Base-by-base conservation (phyloP, 345 rosid species). In the Citrus reticulata region DNA sequence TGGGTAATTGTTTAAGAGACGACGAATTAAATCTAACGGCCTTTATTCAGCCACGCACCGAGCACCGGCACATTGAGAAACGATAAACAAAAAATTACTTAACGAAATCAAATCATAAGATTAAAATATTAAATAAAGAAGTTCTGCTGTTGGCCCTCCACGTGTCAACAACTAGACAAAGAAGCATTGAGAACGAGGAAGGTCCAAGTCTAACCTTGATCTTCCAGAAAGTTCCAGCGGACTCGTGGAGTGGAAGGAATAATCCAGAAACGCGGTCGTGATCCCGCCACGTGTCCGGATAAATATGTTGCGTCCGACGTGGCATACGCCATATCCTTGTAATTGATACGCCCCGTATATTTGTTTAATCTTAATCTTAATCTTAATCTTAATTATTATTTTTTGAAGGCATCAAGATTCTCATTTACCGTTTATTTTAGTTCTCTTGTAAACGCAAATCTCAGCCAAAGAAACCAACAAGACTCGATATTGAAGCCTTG, bases 141-240 rank as follows among this genome's bases (percentile, higher is more conserved):
- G 1, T 19, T 40, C 14, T 46, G 51, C 51, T 9, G 42, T 39
- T 37, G 2, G 2, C 70, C 73, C 77, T 68, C 84, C 88, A 86
- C 85, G 90, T 85, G 91, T 80, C 85, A 46, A 14, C 80, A 69
- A 68, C 40, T 46, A 51, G 39, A 68, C 27, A 60, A 77, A 62
- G 27, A 77, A 62, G 27, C 76, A 46, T 72, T 61, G 49, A 42
- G 39, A 49, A 39, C 60, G 68, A 78, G 25, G 79, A 67, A 76
- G 16, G 72, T 64, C 24, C 54, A 46, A 29, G 72, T 64, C 24
- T 63, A 13, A 37, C 40, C 37, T 14, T 76, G 39, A 72, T 34
- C 87, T 89, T 90, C 93, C 87, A 84, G 92, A 91, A 93, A 82
- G 72, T 88, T 93, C 92, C 46, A 62, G 35, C 72, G 59, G 39